These are phyloP conservation scores for Monosporascus sp. DNA, from an alignment of 2,329 filamentous ascomycete species.

Conservation along the genomic window DNA sequence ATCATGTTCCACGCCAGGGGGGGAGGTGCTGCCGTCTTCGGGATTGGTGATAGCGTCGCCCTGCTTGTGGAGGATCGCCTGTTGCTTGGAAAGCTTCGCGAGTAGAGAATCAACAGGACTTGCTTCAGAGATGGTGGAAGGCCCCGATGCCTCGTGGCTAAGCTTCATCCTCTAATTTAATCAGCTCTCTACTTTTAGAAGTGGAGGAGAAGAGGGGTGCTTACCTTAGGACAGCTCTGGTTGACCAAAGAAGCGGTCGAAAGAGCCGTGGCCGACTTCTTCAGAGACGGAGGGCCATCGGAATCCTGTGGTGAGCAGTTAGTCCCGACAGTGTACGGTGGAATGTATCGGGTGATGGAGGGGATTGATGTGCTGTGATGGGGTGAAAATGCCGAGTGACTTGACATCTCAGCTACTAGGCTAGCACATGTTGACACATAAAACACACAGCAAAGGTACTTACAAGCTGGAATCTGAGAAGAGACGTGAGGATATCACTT, in stretches of 20 bases:
- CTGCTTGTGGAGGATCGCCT: slow-evolving; percentile 54
- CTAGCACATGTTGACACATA: background rate
- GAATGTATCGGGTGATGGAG: background rate
- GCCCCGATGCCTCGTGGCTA: slow-evolving; percentile 33
- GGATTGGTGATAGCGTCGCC: slow-evolving; percentile 44
- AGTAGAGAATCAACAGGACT: slow-evolving; percentile 67
- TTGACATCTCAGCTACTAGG: background rate
- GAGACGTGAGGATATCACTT: slow-evolving; percentile 22
- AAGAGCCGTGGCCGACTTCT: slow-evolving; percentile 43
- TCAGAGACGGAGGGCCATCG: slow-evolving; percentile 21
- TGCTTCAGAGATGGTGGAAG: slow-evolving; percentile 29
- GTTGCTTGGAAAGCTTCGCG: slow-evolving; percentile 69
- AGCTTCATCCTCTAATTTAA: slow-evolving; percentile 43
- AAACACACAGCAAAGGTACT: slow-evolving; percentile 15
- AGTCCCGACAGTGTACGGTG: background rate
- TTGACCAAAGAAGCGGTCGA: slow-evolving; percentile 51
- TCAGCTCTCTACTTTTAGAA: background rate
- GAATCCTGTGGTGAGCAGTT: slow-evolving; percentile 15
- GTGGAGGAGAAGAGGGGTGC: slow-evolving; percentile 3
- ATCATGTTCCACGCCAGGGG: slow-evolving; percentile 38
- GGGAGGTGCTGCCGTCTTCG: slow-evolving; percentile 32
- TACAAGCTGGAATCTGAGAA: slow-evolving; percentile 21
- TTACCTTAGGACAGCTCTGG: slow-evolving; percentile 49
- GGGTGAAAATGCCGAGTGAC: background rate
- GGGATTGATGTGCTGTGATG: background rate